Evolutionary conservation across 2,329 filamentous ascomycete species (phyloP).

Genomic region (Hymenoscyphus repandus): DNA sequence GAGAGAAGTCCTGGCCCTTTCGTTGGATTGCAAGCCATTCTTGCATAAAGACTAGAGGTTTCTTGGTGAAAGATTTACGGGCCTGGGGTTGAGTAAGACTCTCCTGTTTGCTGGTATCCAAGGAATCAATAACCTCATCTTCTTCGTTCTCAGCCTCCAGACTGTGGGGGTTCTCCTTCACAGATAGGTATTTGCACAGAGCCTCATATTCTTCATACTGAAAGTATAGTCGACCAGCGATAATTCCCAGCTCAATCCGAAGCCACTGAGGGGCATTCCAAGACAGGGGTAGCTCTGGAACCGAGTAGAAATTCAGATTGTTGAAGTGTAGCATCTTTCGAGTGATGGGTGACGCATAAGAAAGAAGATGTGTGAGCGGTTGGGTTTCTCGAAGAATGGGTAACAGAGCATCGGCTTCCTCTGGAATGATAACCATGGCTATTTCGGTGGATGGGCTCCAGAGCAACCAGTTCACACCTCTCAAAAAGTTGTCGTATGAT

Average conservation of each 20-base stretch:
- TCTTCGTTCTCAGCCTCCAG: constrained; percentile 9
- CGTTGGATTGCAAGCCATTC: constrained; percentile 53
- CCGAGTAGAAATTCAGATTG: constrained; percentile 44
- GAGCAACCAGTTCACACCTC: constrained; percentile 53
- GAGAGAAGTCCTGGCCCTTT: constrained; percentile 50
- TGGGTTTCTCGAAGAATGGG: constrained; percentile 33
- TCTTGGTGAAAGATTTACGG: constrained; percentile 25
- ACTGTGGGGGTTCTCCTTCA: constrained; percentile 2
- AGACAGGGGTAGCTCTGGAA: constrained; percentile 40
- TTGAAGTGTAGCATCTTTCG: constrained; percentile 56
- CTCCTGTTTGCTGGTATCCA: background rate
- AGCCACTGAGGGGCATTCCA: constrained; percentile 48
- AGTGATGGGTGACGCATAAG: constrained; percentile 57
- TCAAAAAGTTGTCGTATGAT: constrained; percentile 38
- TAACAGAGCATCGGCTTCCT: constrained; percentile 56
- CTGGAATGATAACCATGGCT: constrained; percentile 54
- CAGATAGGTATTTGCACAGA: constrained; percentile 28
- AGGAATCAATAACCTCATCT: background rate
- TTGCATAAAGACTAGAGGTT: constrained; percentile 43
- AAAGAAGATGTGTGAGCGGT: constrained; percentile 40
- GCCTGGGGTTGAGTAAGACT: background rate
- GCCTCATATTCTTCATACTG: constrained; percentile 41
- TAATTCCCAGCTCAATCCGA: constrained; percentile 51
- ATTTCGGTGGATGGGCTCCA: constrained; percentile 44
- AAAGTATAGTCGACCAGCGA: constrained; percentile 57